These are phyloP conservation scores for Calophaca sinica DNA, from an alignment of 306 rosid genomes.

Conservation along the genomic window DNA sequence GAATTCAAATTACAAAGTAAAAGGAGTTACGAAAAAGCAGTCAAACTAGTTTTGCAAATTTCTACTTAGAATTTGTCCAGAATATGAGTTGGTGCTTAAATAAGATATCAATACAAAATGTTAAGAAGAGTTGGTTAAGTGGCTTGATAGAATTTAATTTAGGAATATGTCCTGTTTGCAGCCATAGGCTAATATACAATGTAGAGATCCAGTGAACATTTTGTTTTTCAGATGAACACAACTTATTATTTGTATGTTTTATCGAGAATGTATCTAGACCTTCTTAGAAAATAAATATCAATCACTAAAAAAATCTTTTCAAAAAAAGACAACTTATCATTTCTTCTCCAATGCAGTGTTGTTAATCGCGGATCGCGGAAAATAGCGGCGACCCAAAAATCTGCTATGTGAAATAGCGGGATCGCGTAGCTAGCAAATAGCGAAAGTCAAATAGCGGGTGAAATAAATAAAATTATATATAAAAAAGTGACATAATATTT, in stretches of 20 bases:
- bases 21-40: slow-evolving; percentile 8
- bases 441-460: too few relatives aligned
- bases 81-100: slow-evolving; percentile 9
- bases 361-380: too few relatives aligned
- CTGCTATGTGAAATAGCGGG: too few relatives aligned
- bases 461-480: too few relatives aligned
- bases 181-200: slow-evolving; percentile 4
- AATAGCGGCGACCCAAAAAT: too few relatives aligned
- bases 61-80: neutral
- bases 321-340: slow-evolving; percentile 7
- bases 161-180: slow-evolving; percentile 2
- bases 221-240: neutral
- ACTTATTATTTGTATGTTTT: neutral
- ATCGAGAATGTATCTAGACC: slow-evolving; percentile 11
- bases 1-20: slow-evolving; percentile 13
- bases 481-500: too few relatives aligned
- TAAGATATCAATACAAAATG: slow-evolving; percentile 16
- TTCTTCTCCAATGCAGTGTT: neutral
- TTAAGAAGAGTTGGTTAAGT: slow-evolving; percentile 10
- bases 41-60: slow-evolving; percentile 1
- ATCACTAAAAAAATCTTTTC: slow-evolving; percentile 4
- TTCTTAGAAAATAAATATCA: slow-evolving; percentile 20
- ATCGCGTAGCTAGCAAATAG: too few relatives aligned
- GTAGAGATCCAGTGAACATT: slow-evolving; percentile 6
- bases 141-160: slow-evolving; percentile 15